A percentile compares a stretch with the other conserved stretches of the same genome.
phyloP scores from a whole-genome alignment of 2,329 filamentous ascomycete genomes.

The Colletotrichum acutatum region DNA sequence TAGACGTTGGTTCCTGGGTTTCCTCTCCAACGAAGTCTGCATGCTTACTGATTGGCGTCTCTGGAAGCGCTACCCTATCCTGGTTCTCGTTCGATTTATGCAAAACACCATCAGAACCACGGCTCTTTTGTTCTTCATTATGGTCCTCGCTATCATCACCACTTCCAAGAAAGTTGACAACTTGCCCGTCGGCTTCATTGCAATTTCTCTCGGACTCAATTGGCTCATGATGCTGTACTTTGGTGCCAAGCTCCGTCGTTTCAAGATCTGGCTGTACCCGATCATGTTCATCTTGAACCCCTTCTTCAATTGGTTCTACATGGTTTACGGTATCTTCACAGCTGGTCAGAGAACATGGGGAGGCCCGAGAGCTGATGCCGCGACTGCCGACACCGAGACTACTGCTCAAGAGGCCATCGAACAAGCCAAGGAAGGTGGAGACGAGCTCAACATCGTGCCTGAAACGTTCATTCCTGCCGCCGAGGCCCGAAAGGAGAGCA shows the following conservation, averaged over 20 bases:
- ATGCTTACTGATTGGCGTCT: slow-evolving; percentile 96
- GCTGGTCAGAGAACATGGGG: slow-evolving; percentile 96
- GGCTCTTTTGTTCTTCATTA: slow-evolving; percentile 92
- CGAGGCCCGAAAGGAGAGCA: slow-evolving; percentile 58
- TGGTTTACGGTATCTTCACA: slow-evolving; percentile 96
- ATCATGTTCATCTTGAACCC: slow-evolving; percentile 96
- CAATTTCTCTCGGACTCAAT: slow-evolving; percentile 90
- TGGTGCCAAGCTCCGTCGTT: slow-evolving; percentile 84
- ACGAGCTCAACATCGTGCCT: slow-evolving; percentile 90
- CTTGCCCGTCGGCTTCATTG: slow-evolving; percentile 93
- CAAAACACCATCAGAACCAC: slow-evolving; percentile 97
- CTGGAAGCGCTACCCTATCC: slow-evolving; percentile 89
- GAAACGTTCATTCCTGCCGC: slow-evolving; percentile 80
- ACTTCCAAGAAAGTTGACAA: slow-evolving; percentile 82
- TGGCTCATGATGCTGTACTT: slow-evolving; percentile 98
- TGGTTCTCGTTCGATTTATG: slow-evolving; percentile 89
- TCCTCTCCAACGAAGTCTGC: slow-evolving; percentile 97
- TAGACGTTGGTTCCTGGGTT: slow-evolving; percentile 94
- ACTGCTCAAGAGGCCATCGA: slow-evolving; percentile 88
- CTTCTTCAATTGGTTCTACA: slow-evolving; percentile 98
- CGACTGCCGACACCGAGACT: slow-evolving; percentile 78
- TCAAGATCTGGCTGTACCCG: slow-evolving; percentile 95
- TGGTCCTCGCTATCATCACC: slow-evolving; percentile 86
- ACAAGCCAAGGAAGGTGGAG: slow-evolving; percentile 79
- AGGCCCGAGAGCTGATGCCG: slow-evolving; percentile 90